phyloP scores from a whole-genome alignment of 2,329 filamentous ascomycete genomes.

The Camillea tinctor region DNA sequence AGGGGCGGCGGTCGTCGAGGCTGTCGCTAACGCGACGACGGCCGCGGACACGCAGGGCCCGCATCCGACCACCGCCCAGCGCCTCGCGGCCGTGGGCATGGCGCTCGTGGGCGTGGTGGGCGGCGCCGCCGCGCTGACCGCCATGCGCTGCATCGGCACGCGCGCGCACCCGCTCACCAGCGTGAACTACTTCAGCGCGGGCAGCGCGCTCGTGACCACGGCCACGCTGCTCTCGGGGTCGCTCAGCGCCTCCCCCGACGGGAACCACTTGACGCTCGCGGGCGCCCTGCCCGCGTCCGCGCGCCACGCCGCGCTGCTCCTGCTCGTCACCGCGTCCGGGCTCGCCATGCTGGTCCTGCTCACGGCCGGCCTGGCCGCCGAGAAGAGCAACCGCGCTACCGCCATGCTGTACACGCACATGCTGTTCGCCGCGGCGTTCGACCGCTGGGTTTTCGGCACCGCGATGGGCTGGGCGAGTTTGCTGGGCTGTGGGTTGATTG shows the following conservation, averaged over 20 bases:
- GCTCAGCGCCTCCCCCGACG: no score
- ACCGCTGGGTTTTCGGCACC: slow-evolving; percentile 52
- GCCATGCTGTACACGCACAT: slow-evolving; percentile 60
- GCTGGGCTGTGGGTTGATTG: slow-evolving; percentile 50
- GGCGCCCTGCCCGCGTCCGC: slow-evolving; percentile 37
- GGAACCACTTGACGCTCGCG: slow-evolving; percentile 40
- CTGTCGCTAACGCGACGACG: slow-evolving; percentile 6
- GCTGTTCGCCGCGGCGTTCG: slow-evolving; percentile 54
- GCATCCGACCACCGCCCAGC: slow-evolving; percentile 58
- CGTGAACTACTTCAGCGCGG: slow-evolving; percentile 78
- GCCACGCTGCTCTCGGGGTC: slow-evolving; percentile 56
- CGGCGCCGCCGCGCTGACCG: slow-evolving; percentile 69
- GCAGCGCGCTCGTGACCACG: slow-evolving; percentile 66
- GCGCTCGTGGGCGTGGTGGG: slow-evolving; percentile 78
- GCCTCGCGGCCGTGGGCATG: slow-evolving; percentile 66
- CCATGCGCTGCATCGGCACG: slow-evolving; percentile 76
- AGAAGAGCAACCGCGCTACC: slow-evolving; percentile 61
- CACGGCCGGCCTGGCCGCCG: slow-evolving; percentile 71
- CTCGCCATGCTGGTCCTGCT: slow-evolving; percentile 87
- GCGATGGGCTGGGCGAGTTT: slow-evolving; percentile 49
- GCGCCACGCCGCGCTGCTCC: slow-evolving; percentile 64
- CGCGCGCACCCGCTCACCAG: slow-evolving; percentile 79
- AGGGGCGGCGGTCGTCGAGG: background rate
- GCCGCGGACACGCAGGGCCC: slow-evolving; percentile 32
- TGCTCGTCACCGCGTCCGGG: slow-evolving; percentile 69